phyloP scores from a whole-genome alignment of 163 green algal genomes.

The Picocystis sp. region DNA sequence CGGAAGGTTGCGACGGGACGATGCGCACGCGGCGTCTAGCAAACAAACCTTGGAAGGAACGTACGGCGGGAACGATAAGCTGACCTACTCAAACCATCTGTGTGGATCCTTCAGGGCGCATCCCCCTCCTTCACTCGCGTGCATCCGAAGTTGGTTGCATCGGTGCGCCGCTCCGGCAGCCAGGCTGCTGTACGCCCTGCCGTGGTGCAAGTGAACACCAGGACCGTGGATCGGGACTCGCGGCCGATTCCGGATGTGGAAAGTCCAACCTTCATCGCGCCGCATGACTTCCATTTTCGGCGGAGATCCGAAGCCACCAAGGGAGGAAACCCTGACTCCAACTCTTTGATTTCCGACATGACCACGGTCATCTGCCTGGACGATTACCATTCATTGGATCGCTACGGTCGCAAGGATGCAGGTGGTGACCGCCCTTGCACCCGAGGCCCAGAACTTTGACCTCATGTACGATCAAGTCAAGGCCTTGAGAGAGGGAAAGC shows the following conservation, averaged over 20 bases:
- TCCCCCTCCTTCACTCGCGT: no score
- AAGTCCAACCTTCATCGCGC: slow-evolving; percentile 99
- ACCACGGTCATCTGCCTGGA: slow-evolving; percentile 99
- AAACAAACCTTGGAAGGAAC: no score
- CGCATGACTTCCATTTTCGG: slow-evolving; percentile 95
- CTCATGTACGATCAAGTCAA: slow-evolving; percentile 97
- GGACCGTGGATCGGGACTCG: slow-evolving; percentile 82
- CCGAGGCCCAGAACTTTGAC: slow-evolving; percentile 93
- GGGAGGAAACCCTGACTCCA: slow-evolving; percentile 95
- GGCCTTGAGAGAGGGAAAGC: slow-evolving; percentile 90
- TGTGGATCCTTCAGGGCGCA: no score
- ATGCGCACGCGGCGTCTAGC: no score
- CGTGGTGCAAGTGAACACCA: not conserved
- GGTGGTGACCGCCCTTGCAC: slow-evolving; percentile 78
- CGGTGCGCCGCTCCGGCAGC: no score
- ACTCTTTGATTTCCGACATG: slow-evolving; percentile 94
- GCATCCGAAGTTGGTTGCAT: no score
- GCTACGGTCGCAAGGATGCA: slow-evolving; percentile 65
- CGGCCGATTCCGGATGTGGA: slow-evolving; percentile 93
- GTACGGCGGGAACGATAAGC: no score
- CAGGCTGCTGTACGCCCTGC: no score
- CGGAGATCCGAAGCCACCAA: slow-evolving; percentile 67
- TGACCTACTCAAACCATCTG: no score
- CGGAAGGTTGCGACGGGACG: no score
- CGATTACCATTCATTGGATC: slow-evolving; percentile 93